Conservation (phyloP, 1,284 basidiomycete genomes). For the Puccinia hordei region DNA sequence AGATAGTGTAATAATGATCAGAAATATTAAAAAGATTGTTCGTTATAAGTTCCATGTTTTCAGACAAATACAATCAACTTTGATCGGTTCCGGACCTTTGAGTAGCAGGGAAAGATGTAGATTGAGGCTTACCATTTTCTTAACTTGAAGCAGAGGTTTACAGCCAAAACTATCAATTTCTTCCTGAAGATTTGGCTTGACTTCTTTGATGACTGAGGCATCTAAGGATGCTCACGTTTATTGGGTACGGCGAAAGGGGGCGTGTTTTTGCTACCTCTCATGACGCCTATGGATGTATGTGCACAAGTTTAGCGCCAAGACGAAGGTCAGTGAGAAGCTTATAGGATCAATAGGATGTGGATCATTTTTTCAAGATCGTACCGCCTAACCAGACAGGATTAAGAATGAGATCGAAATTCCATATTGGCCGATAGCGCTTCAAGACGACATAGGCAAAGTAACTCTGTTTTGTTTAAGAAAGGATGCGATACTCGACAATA, state of each 20-base stretch:
- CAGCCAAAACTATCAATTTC: background rate
- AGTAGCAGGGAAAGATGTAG: background rate
- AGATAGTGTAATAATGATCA: background rate
- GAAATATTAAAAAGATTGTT: background rate
- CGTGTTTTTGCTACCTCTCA: slow-evolving; percentile 24
- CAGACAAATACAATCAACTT: background rate
- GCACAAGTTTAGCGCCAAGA: background rate
- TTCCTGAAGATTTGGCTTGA: background rate
- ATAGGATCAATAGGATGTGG: background rate
- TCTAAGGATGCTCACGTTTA: slow-evolving; percentile 6
- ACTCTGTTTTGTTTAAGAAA: background rate
- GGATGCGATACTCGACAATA: too few species aligned
- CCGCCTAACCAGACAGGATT: slow-evolving; percentile 37
- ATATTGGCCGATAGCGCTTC: slow-evolving; percentile 25
- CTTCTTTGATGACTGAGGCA: background rate
- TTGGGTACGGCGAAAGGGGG: slow-evolving; percentile 36
- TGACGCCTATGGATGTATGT: slow-evolving; percentile 15
- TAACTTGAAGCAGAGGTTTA: background rate
- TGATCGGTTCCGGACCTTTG: background rate
- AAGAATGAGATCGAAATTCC: slow-evolving; percentile 33
- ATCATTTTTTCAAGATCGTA: too few species aligned
- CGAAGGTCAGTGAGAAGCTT: background rate
- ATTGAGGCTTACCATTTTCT: slow-evolving; percentile 9
- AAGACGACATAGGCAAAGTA: slow-evolving; percentile 43
- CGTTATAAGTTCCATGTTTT: background rate